Percentiles rank a stretch among this genome's conserved stretches.
Conservation (phyloP, 108 stramenopile species). For the Skeletonema marinoi region DNA sequence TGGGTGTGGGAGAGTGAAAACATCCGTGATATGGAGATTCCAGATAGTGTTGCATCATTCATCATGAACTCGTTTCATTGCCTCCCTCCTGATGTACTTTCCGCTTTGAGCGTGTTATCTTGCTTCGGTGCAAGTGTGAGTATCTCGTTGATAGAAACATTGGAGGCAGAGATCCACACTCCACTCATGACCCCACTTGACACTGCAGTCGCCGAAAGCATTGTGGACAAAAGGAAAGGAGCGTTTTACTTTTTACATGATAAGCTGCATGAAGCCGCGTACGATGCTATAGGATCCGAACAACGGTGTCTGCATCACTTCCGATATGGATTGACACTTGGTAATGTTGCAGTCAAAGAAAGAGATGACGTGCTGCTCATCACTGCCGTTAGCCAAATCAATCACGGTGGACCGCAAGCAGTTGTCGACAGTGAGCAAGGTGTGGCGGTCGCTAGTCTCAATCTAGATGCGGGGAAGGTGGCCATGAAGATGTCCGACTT, state of each 20-base stretch:
- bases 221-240: slow-evolving; percentile 3
- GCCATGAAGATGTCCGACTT: too few relatives aligned
- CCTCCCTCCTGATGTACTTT: slow-evolving; percentile 5
- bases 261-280: too few relatives aligned
- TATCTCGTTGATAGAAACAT: background rate
- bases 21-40: slow-evolving; percentile 9
- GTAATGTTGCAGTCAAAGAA: too few relatives aligned
- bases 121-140: slow-evolving; percentile 16
- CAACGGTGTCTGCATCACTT: background rate
- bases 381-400: too few relatives aligned
- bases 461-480: too few relatives aligned
- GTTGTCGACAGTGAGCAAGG: too few relatives aligned
- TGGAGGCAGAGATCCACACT: background rate
- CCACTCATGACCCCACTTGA: background rate
- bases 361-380: too few relatives aligned
- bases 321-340: background rate
- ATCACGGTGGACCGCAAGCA: too few relatives aligned
- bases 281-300: too few relatives aligned
- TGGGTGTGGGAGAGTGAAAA: slow-evolving; percentile 37
- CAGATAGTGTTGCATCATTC: slow-evolving; percentile 20
- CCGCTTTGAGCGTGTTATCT: slow-evolving; percentile 7
- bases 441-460: too few relatives aligned
- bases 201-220: slow-evolving; percentile 9
- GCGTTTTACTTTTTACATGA: background rate
- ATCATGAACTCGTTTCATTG: background rate